Percentiles rank a stretch among this genome's conserved stretches.
Evolutionary conservation across 1,139 yeast genomes (phyloP).

Genomic region (Taphrina communis): DNA sequence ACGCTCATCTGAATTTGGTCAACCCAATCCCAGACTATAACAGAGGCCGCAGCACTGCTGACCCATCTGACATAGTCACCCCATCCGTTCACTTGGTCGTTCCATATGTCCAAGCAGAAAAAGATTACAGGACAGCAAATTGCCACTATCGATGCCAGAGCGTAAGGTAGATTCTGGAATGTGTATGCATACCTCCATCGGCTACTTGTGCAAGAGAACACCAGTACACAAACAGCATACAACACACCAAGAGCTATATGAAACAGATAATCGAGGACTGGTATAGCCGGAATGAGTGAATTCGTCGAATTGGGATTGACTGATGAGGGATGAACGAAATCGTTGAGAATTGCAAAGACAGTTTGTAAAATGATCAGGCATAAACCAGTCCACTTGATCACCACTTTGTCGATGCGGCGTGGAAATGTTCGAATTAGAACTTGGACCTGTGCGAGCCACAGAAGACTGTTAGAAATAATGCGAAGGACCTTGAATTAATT

Average conservation of each 20-base stretch:
- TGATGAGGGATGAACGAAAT: conserved; percentile 44
- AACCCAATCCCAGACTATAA: conserved; percentile 88
- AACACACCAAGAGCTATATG: conserved; percentile 75
- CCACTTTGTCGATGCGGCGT: conserved; percentile 71
- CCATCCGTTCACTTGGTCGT: conserved; percentile 71
- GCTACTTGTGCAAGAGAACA: conserved; percentile 64
- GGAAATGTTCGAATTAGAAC: conserved; percentile 73
- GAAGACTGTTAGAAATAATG: conserved; percentile 55
- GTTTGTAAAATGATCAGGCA: conserved; percentile 57
- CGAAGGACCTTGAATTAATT: conserved; percentile 59
- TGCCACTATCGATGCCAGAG: conserved; percentile 64
- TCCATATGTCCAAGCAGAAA: conserved; percentile 78
- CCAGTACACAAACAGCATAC: conserved; percentile 70
- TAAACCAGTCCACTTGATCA: conserved; percentile 68
- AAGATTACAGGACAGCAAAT: conserved; percentile 72
- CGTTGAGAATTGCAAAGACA: conserved; percentile 46
- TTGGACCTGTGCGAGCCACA: conserved; percentile 72
- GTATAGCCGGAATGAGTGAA: conserved; percentile 57
- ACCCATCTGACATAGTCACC: conserved; percentile 78
- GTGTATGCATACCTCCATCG: conserved; percentile 59
- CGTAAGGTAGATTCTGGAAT: conserved; percentile 59
- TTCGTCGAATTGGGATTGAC: conserved; percentile 29
- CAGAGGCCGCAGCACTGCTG: conserved; percentile 52
- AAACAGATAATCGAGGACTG: conserved; percentile 78
- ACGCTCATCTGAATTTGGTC: conserved; percentile 68